Conservation (phyloP, 2,329 filamentous ascomycete genomes). For the Harringtonia lauricola region DNA sequence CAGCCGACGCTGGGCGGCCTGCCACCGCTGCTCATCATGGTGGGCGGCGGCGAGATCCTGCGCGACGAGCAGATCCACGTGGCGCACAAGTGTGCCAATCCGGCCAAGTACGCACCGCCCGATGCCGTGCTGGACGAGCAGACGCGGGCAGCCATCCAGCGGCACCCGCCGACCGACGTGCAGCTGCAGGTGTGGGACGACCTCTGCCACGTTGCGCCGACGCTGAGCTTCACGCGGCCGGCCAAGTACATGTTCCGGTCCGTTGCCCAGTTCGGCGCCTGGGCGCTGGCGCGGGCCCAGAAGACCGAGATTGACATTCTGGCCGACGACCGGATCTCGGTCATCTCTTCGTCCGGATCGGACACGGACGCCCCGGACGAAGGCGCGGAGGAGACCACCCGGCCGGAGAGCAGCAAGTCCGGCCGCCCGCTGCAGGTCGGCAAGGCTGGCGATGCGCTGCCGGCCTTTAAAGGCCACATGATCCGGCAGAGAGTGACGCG, state of each 20-base stretch:
- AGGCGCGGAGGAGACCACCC: neutral
- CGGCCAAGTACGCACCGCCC: constrained; percentile 60
- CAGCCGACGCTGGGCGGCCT: constrained; percentile 84
- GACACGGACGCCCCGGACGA: constrained; percentile 17
- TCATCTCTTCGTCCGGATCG: constrained; percentile 53
- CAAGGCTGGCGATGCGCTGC: constrained; percentile 76
- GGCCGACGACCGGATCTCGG: constrained; percentile 65
- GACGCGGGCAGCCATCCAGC: constrained; percentile 46
- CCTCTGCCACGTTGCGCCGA: constrained; percentile 83
- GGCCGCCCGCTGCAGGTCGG: constrained; percentile 44
- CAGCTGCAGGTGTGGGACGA: constrained; percentile 96
- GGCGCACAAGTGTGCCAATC: constrained; percentile 88
- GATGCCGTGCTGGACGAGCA: constrained; percentile 51
- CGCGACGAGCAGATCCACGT: constrained; percentile 92
- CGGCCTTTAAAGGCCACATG: constrained; percentile 75
- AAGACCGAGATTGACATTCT: constrained; percentile 68
- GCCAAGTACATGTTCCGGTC: constrained; percentile 94
- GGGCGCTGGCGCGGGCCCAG: constrained; percentile 78
- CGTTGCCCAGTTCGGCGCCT: constrained; percentile 86
- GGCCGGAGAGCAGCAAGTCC: constrained; percentile 8
- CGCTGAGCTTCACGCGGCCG: constrained; percentile 89
- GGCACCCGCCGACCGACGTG: constrained; percentile 76
- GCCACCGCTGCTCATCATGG: constrained; percentile 75
- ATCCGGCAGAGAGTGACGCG: constrained; percentile 79
- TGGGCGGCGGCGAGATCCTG: constrained; percentile 79